phyloP scores from a whole-genome alignment of 2,329 filamentous ascomycete genomes.

The Echinosphaeria canescens region DNA sequence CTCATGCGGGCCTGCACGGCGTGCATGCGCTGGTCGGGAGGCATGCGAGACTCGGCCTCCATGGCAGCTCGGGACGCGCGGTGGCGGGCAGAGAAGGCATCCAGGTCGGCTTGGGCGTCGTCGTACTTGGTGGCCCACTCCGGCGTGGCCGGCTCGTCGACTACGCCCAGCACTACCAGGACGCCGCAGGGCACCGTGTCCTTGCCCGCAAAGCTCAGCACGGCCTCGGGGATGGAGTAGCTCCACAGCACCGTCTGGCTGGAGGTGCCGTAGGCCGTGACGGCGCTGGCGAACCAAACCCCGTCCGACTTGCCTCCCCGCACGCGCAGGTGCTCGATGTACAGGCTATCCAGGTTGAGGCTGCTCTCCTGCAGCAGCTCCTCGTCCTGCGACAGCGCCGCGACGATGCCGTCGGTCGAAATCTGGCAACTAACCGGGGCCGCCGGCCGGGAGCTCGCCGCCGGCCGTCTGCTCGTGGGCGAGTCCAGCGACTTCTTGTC shows the following conservation, averaged over 20 bases:
- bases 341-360: constrained; percentile 14
- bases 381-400: constrained; percentile 18
- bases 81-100: constrained; percentile 13
- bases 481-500: constrained; percentile 11
- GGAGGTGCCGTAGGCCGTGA: constrained; percentile 30
- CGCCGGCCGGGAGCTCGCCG: too few relatives aligned
- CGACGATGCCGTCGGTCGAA: constrained; percentile 20
- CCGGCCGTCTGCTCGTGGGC: too few relatives aligned
- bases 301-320: constrained; percentile 14
- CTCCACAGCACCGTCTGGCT: constrained; percentile 36
- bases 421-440: too few relatives aligned
- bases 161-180: constrained; percentile 27
- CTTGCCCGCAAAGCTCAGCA: constrained; percentile 25
- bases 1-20: constrained; percentile 18
- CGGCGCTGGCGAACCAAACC: constrained; percentile 32
- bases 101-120: constrained; percentile 13
- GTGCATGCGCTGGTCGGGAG: constrained; percentile 15
- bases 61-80: constrained; percentile 18
- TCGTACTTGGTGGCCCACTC: constrained; percentile 25
- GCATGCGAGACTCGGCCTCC: constrained; percentile 19
- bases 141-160: constrained; percentile 27
- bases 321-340: constrained; percentile 23
- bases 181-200: constrained; percentile 35
- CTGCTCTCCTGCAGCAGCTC: constrained; percentile 8
- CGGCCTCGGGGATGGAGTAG: constrained; percentile 30